Percentiles rank a stretch among this genome's conserved stretches.
phyloP scores from a whole-genome alignment of 306 rosid species.

The Lathyrus oleraceus region DNA sequence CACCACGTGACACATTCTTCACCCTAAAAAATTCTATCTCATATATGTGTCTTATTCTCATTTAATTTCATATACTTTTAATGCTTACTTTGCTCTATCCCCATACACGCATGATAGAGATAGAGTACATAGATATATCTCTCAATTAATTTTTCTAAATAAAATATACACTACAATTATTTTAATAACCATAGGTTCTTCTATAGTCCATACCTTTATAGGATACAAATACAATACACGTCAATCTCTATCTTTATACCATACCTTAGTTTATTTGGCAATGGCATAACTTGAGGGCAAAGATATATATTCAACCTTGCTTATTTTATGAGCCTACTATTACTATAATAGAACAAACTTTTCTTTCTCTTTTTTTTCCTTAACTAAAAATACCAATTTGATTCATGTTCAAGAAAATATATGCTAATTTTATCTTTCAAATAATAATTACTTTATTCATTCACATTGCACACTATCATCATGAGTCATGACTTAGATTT shows the following conservation, averaged over 20 bases:
- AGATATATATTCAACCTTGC: conserved; percentile 17
- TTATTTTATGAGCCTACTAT: conserved; percentile 25
- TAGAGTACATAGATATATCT: background rate
- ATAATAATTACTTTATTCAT: conserved; percentile 20
- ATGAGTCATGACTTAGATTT: conserved; percentile 8
- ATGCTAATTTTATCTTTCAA: background rate
- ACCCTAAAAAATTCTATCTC: conserved; percentile 35
- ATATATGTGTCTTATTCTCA: conserved; percentile 25
- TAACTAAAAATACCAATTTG: conserved; percentile 10
- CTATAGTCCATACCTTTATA: conserved; percentile 4
- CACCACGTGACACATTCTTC: conserved; percentile 57
- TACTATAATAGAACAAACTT: conserved; percentile 27
- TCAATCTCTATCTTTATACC: background rate
- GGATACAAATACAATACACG: conserved; percentile 21
- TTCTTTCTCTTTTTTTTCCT: conserved; percentile 19
- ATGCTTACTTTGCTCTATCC: background rate
- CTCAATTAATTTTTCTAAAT: background rate
- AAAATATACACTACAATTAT: conserved; percentile 4
- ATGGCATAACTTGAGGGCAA: conserved; percentile 42
- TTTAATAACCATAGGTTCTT: conserved; percentile 13
- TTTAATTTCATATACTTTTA: background rate
- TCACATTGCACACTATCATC: background rate
- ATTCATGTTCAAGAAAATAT: background rate
- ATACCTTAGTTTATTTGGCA: conserved; percentile 20
- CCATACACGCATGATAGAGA: conserved; percentile 19